Percentiles rank a stretch among this genome's conserved stretches.
phyloP scores from a whole-genome alignment of 441 rosid species.

The Kokia cookei region DNA sequence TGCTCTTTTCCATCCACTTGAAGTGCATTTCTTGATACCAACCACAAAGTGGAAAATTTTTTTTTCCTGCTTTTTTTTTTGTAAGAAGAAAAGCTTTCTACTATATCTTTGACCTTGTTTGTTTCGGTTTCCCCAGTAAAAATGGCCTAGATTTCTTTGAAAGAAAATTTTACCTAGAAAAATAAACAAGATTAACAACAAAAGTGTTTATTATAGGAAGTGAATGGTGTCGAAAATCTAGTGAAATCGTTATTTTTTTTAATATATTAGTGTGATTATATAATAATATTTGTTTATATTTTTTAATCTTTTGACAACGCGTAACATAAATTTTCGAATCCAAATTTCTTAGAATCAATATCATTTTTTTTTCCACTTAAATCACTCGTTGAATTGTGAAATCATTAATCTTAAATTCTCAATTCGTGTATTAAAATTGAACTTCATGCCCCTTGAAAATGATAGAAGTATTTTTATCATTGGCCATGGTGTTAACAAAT shows the following conservation, averaged over 20 bases:
- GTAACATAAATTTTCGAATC: too few species aligned
- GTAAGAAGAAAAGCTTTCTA: background rate
- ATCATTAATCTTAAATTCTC: background rate
- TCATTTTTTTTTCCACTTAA: too few species aligned
- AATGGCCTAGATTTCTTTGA: background rate
- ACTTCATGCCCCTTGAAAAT: background rate
- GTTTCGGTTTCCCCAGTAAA: background rate
- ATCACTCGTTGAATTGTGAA: too few species aligned
- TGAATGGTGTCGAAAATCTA: too few species aligned
- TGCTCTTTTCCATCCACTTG: background rate
- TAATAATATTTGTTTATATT: too few species aligned
- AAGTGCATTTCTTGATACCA: background rate
- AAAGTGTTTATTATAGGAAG: background rate
- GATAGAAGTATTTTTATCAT: background rate
- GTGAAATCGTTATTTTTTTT: too few species aligned
- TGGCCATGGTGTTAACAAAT: background rate
- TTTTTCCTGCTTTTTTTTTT: background rate
- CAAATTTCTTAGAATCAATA: too few species aligned
- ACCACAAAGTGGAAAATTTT: background rate
- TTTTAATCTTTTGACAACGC: too few species aligned
- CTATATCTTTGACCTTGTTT: background rate
- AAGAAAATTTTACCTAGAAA: background rate
- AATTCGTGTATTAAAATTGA: background rate
- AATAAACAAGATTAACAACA: background rate
- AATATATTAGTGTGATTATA: too few species aligned